Conservation (phyloP, 176 grass and related monocot species). For the Urochloa ruziziensis region DNA sequence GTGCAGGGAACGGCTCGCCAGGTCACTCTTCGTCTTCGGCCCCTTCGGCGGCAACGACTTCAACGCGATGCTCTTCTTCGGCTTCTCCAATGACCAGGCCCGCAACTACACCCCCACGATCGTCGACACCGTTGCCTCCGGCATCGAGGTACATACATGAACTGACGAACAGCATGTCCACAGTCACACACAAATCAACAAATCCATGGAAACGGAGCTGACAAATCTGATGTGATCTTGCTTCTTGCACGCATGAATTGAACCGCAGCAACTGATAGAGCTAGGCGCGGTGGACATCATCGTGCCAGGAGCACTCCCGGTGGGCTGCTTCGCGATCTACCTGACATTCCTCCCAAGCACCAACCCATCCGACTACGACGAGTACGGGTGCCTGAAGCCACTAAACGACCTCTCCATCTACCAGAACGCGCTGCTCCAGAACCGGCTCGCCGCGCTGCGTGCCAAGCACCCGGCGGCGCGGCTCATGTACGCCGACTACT, state of each 20-base stretch:
- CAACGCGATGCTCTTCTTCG: conserved; percentile 55
- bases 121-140: conserved; percentile 27
- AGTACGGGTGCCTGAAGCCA: conserved; percentile 33
- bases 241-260: too few relatives aligned
- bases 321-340: conserved; percentile 48
- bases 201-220: too few relatives aligned
- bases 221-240: too few relatives aligned
- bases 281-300: conserved; percentile 49
- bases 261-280: conserved; percentile 49
- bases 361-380: conserved; percentile 30
- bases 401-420: conserved; percentile 24
- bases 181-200: too few relatives aligned
- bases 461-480: conserved; percentile 12
- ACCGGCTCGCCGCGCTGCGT: not conserved
- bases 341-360: conserved; percentile 19
- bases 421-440: conserved; percentile 40
- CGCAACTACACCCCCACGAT: conserved; percentile 33
- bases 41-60: conserved; percentile 56
- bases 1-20: conserved; percentile 34
- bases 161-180: too few relatives aligned
- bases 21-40: conserved; percentile 48
- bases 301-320: conserved; percentile 41
- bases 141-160: conserved; percentile 45
- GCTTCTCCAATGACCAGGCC: conserved; percentile 11
- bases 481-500: conserved; percentile 66